Conservation (phyloP, 139 green algal species). For the Yamagishiella unicocca region DNA sequence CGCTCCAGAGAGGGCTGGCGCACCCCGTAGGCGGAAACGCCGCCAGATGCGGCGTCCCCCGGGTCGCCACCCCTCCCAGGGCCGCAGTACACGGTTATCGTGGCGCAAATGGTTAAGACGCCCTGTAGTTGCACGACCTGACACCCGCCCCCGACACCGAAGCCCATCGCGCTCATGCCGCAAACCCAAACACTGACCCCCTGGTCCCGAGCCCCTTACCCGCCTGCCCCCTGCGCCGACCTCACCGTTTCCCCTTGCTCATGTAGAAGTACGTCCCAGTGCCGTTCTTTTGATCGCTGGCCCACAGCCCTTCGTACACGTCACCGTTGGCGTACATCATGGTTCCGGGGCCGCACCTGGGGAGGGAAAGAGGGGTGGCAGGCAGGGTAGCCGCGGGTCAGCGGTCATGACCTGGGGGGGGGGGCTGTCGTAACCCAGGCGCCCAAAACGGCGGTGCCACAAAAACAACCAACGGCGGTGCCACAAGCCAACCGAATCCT, state of each 20-base stretch:
- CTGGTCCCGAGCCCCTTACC: too few species aligned
- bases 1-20: too few species aligned
- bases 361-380: background rate
- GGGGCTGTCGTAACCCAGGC: background rate
- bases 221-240: background rate
- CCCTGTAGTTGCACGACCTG: too few species aligned
- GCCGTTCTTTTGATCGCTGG: slow-evolving; percentile 77
- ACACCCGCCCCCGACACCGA: too few species aligned
- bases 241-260: slow-evolving; percentile 61
- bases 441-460: background rate
- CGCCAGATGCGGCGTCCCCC: too few species aligned
- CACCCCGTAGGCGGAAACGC: too few species aligned
- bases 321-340: slow-evolving; percentile 77
- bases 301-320: slow-evolving; percentile 78
- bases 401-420: background rate
- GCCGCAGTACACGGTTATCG: too few species aligned
- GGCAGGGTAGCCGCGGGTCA: background rate
- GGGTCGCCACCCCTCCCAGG: too few species aligned
- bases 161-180: background rate
- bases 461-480: too few species aligned
- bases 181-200: background rate
- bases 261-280: slow-evolving; percentile 75
- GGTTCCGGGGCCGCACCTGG: slow-evolving; percentile 71
- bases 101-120: too few species aligned
- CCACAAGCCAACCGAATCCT: too few species aligned